Evolutionary conservation across 169 alveolate genomes (phyloP), one percentile per base, ranked within the genome.

Genomic region (Eimeria necatrix): DNA sequence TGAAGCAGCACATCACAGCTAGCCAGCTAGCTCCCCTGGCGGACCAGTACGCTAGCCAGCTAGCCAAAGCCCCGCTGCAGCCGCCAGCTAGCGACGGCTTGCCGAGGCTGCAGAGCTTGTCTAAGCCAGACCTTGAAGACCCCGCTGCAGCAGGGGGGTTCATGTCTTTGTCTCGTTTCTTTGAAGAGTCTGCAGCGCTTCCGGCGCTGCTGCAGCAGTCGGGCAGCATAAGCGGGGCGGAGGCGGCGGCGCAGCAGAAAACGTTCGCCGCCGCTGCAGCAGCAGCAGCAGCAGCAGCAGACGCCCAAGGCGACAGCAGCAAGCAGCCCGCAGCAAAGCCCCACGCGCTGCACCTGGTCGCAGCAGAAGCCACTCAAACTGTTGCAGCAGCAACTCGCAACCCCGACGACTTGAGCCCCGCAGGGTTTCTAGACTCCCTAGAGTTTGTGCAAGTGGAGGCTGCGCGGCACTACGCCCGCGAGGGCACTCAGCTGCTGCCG

Each of bases 381-480:
- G 89, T 52, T 70, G 14, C 89, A 26, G 59, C 89, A 51, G 89
- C 71, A 4, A 80, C 71, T 70, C 51, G 48, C 89, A 80, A 51
- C n/a, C 71, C 89, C 5, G 53, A 80, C 70, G 89, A 80, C 10
- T n/a, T 80, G 51, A 80, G 70, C 51, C 89, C 89, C 20, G 89
- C 89, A 10, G 71, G 71, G 10, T 80, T 80, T 48, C 49, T 80
- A 52, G 89, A 80, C n/a, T 41, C 89, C 41, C 41, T 80, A 32
- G 89, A 80, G 89, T 80, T 80, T 80, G 89, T 80, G 32, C 89
- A 80, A 49, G 5, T 80, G 32, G 89, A 80, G 70, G 89, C 89
- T 6, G 89, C 71, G 71, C 18, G 89, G 41, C 89, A 80, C 89
- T 80, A 51, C 46, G 89, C 89, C 16, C 49, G 71, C 20, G 73